These are phyloP conservation scores for Artemisia annua DNA, from an alignment of 129 eudicot species.

Conservation along the genomic window DNA sequence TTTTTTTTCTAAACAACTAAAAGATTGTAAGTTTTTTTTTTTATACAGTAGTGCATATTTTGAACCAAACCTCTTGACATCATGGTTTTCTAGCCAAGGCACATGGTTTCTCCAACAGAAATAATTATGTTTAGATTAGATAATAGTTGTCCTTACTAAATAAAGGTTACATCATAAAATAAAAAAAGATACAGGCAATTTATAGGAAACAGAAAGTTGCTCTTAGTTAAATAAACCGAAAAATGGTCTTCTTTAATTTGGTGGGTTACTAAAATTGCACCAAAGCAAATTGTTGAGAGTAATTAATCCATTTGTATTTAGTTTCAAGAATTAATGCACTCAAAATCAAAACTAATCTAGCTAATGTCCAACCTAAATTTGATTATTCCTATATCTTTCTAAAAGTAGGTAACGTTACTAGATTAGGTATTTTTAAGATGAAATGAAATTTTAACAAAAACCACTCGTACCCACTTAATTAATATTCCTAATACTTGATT, in stretches of 20 bases:
- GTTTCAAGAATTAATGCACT: slow-evolving; percentile 22
- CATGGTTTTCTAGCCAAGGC: no score
- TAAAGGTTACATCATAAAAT: background rate
- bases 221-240: slow-evolving; percentile 20
- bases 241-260: slow-evolving; percentile 29
- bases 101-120: no score
- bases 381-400: slow-evolving; percentile 21
- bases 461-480: background rate
- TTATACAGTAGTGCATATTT: no score
- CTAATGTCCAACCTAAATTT: slow-evolving; percentile 29
- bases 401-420: slow-evolving; percentile 15
- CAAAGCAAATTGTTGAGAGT: slow-evolving; percentile 32
- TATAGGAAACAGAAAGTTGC: background rate
- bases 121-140: no score
- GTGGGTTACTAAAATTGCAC: slow-evolving; percentile 35
- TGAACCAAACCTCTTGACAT: no score
- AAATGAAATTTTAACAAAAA: slow-evolving; percentile 2
- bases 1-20: no score
- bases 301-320: slow-evolving; percentile 21
- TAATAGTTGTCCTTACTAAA: background rate
- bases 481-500: background rate
- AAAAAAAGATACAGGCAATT: slow-evolving; percentile 4
- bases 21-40: no score
- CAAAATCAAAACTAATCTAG: slow-evolving; percentile 30
- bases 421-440: slow-evolving; percentile 4